Percentiles rank a stretch among this genome's conserved stretches.
These are phyloP conservation scores for Neurospora africana DNA, from an alignment of 495 filamentous ascomycete genomes.

Conservation along the genomic window DNA sequence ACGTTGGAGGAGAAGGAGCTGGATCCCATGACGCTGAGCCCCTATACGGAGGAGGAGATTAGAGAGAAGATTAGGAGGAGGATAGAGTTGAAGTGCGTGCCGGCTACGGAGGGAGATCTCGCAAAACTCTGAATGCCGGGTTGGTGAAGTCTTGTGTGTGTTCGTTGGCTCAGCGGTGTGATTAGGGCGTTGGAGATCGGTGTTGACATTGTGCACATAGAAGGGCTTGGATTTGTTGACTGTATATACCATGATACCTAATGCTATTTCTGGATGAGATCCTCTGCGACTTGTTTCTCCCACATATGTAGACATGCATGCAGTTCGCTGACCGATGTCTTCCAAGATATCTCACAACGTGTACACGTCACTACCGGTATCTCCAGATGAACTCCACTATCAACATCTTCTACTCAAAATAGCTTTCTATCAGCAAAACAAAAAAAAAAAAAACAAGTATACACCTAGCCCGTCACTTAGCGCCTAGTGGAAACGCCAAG, in stretches of 20 bases:
- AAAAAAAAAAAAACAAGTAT: neutral
- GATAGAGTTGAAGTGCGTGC: constrained; percentile 13
- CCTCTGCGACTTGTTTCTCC: neutral
- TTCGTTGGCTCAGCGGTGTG: neutral
- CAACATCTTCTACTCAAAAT: neutral
- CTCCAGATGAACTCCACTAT: neutral
- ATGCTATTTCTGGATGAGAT: neutral
- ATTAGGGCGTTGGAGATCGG: neutral
- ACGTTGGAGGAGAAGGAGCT: constrained; percentile 41
- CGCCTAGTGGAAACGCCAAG: neutral
- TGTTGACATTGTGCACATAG: neutral
- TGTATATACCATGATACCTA: neutral
- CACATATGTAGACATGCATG: neutral
- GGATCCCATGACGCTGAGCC: constrained; percentile 38
- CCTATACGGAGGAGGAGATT: constrained; percentile 48
- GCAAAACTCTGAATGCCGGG: neutral
- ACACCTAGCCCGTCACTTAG: neutral
- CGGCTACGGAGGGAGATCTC: neutral
- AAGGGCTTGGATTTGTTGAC: neutral
- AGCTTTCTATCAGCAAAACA: neutral
- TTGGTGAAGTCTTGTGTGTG: neutral
- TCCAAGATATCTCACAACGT: neutral
- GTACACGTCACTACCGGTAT: neutral
- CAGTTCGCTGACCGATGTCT: neutral
- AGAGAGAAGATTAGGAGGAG: constrained; percentile 31